phyloP scores from a whole-genome alignment of 2,329 filamentous ascomycete genomes.

The Diplocarpon mali region DNA sequence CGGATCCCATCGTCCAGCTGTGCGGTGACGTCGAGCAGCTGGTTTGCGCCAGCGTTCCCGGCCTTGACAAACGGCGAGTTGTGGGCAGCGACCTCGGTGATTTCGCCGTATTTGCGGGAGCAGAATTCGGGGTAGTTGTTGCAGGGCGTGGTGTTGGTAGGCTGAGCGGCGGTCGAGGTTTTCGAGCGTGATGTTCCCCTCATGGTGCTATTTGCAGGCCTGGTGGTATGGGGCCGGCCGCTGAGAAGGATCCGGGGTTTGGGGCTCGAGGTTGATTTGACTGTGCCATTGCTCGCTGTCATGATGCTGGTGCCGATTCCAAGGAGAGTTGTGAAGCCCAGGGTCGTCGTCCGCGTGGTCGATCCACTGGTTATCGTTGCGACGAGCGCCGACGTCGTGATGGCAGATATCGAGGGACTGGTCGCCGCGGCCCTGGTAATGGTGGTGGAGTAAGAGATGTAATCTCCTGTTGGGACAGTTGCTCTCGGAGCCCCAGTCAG shows the following conservation, averaged over 20 bases:
- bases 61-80: constrained; percentile 67
- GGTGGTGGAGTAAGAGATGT: constrained; percentile 30
- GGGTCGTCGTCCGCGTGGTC: constrained; percentile 17
- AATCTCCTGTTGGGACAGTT: constrained; percentile 29
- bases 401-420: constrained; percentile 9
- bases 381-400: constrained; percentile 20
- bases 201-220: constrained; percentile 35
- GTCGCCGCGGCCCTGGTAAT: constrained; percentile 14
- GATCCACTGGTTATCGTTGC: constrained; percentile 19
- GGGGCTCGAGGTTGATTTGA: constrained; percentile 22
- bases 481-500: constrained; percentile 13
- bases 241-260: constrained; percentile 31
- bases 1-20: constrained; percentile 72
- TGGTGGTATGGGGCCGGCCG: constrained; percentile 22
- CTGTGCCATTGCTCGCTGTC: constrained; percentile 19
- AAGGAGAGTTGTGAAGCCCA: constrained; percentile 24
- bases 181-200: constrained; percentile 37
- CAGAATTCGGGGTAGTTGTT: constrained; percentile 74
- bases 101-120: constrained; percentile 65
- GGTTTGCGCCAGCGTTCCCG: constrained; percentile 68
- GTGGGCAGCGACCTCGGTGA: constrained; percentile 67
- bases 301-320: constrained; percentile 12
- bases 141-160: constrained; percentile 67
- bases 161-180: constrained; percentile 32
- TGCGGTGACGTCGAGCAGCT: constrained; percentile 51